A percentile compares a stretch with the other conserved stretches of the same genome.
phyloP scores from a whole-genome alignment of 768 basidiomycete species.

The Boletus sp. region DNA sequence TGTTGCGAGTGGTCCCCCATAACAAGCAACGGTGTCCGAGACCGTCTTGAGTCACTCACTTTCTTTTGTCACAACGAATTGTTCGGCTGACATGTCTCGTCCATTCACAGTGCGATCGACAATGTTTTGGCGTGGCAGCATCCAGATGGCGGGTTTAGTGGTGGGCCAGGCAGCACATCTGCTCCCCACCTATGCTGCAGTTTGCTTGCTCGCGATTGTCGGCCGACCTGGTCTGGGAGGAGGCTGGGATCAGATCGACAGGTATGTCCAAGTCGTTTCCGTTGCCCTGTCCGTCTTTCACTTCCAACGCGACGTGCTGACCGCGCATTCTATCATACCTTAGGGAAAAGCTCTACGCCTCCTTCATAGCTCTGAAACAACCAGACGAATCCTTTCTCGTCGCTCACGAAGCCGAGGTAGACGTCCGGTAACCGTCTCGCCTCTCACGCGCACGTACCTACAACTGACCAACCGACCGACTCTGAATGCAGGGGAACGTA shows the following conservation, averaged over 20 bases:
- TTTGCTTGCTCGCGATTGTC: constrained; percentile 66
- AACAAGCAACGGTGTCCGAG: constrained; percentile 65
- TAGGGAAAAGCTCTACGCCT: constrained; percentile 57
- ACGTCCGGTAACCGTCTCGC: constrained; percentile 64
- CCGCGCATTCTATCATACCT: neutral
- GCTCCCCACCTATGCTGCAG: too few species aligned
- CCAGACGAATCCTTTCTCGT: constrained; percentile 93
- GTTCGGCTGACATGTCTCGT: neutral
- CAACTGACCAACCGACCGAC: too few species aligned
- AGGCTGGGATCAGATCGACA: too few species aligned
- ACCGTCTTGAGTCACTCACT: neutral
- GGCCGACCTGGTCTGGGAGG: constrained; percentile 62
- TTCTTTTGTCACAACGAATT: neutral
- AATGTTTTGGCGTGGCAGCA: constrained; percentile 52
- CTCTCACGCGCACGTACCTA: neutral
- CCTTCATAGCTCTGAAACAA: constrained; percentile 91
- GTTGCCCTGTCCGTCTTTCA: too few species aligned
- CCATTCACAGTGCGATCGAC: constrained; percentile 61
- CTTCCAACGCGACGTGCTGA: neutral
- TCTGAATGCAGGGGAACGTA: constrained; percentile 70
- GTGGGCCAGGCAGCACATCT: too few species aligned
- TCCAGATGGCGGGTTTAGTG: too few species aligned
- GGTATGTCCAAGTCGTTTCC: too few species aligned
- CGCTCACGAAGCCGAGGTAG: constrained; percentile 83
- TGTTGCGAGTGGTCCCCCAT: constrained; percentile 69